Base-by-base conservation (phyloP, 2,329 filamentous ascomycete genomes). In the Xylariaceae sp. region DNA sequence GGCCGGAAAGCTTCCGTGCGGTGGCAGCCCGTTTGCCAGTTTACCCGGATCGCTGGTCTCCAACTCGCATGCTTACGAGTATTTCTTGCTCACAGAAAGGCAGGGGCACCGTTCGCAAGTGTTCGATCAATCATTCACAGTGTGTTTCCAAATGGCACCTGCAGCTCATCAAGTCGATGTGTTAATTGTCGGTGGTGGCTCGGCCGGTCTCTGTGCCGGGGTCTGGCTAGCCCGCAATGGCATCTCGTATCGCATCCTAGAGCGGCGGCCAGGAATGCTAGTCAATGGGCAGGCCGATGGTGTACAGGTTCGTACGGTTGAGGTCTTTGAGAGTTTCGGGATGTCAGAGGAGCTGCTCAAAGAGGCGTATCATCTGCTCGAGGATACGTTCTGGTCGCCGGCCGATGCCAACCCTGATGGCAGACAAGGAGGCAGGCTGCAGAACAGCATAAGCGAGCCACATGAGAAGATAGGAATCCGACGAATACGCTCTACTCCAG, bases 261-360 rank as follows among this genome's bases (percentile, higher is more conserved):
- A 88, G 65, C 77, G 76, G 4, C 78, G 82, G 4, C 60, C 72
- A 2, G 84, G 82, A 0, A 82, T 82, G 0, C 75, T 88, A 53
- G 67, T 75, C 47, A 76, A 79, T 51, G 85, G 85, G 2, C 83
- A 88, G 70, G 86, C 86, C 11, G 86, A 89, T 61, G 83, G 83
- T 1, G 80, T 85, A 15, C 82, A 85, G 70, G 82, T 79, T 58
- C 81, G 82, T 1, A 84, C 82, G 0, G 82, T 86, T 11, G 84
- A 87, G 68, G 78, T 87, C 18, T 84, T 85, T 54, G 83, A 86
- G 66, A 82, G 80, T 50, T 82, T 86, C 37, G 80, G 77, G 0
- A 76, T 86, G 2, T 75, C 78, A 1, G 81, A 83, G 51, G 73
- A 78, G 15, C 73, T 87, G 34, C 75, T 85, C 35, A 75, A 77